Evolutionary conservation across 2,329 filamentous ascomycete species (phyloP), one percentile per base, ranked within the genome.

Genomic region (Colletotrichum lupini): DNA sequence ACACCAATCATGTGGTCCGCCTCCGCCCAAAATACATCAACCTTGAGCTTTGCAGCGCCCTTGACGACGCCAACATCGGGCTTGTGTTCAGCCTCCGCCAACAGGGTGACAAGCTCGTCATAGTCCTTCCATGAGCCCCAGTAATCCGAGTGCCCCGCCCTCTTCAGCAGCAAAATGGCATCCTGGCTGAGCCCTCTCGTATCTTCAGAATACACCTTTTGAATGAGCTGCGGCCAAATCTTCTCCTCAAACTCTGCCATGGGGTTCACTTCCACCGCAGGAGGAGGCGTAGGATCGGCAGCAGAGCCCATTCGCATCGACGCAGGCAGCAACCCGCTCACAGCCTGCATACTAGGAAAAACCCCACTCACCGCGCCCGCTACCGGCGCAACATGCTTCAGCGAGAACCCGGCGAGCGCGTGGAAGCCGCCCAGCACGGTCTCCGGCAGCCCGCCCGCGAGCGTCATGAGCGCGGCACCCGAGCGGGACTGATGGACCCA

Each of bases 121-220:
- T 79, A 80, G 59, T 81, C 78, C 5, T 74, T 76, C 81, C 81
- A 82, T 26, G 78, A 76, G 16, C 77, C 66, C 80, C 80, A 82
- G 9, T 75, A 77, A 2, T 55, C 59, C 9, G 28, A 28, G 32
- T 68, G 73, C 7, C 53, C 68, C 7, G 52, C 73, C 67, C 77
- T 78, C 37, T 78, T 76, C 78, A 81, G 68, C 14, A 81, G 68
- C 59, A 82, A 52, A 26, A 79, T 37, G 8, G 79, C 77, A 11
- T 81, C 80, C 32, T 75, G 64, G 32, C 78, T 77, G 3, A 81
- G 60, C 14, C 81, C 80, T 8, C 67, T 32, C 22, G 80, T 71
- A 8, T 74, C 74, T 30, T 79, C 77, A 2, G 65, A 57, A 55
- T 77, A 81, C 19, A 81, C 72, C 28, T 68, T 72, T n/a, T 74